Conservation (phyloP, 176 grass and related monocot species). For the Secale cereale region DNA sequence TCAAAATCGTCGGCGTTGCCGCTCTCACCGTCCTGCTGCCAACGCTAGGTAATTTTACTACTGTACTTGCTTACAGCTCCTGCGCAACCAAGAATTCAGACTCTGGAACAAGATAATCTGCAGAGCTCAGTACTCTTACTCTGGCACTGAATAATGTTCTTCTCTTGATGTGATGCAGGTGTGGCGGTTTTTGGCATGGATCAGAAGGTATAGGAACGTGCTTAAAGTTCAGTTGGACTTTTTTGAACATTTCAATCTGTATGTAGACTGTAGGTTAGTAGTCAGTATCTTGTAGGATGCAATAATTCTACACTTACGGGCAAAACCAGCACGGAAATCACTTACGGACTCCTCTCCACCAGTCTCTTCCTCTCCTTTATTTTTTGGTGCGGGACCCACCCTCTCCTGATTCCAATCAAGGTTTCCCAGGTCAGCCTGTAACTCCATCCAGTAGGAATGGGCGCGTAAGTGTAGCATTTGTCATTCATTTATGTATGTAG, state of each 20-base stretch:
- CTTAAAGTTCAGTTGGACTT: not conserved
- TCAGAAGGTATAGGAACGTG: not conserved
- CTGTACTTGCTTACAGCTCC: not conserved
- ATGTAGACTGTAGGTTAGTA: not conserved
- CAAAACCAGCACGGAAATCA: too few relatives aligned
- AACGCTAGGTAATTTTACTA: conserved; percentile 43
- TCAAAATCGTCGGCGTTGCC: conserved; percentile 46
- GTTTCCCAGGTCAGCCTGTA: too few relatives aligned
- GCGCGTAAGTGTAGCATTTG: too few relatives aligned
- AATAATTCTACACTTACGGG: too few relatives aligned
- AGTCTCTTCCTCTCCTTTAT: too few relatives aligned
- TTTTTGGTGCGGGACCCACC: too few relatives aligned
- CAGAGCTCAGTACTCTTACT: not conserved
- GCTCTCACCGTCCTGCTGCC: conserved; percentile 48
- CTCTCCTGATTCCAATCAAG: too few relatives aligned
- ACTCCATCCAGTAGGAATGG: too few relatives aligned
- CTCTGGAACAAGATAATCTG: not conserved
- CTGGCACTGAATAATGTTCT: not conserved
- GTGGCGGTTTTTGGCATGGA: conserved; percentile 33
- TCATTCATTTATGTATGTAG: too few relatives aligned
- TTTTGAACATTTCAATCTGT: not conserved
- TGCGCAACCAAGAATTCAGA: not conserved
- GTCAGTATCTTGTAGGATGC: too few relatives aligned
- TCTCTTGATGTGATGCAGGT: conserved; percentile 7
- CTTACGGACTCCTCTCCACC: too few relatives aligned